These are phyloP conservation scores for Lipomyces yamadae DNA, from an alignment of 805 yeast species.

Conservation along the genomic window DNA sequence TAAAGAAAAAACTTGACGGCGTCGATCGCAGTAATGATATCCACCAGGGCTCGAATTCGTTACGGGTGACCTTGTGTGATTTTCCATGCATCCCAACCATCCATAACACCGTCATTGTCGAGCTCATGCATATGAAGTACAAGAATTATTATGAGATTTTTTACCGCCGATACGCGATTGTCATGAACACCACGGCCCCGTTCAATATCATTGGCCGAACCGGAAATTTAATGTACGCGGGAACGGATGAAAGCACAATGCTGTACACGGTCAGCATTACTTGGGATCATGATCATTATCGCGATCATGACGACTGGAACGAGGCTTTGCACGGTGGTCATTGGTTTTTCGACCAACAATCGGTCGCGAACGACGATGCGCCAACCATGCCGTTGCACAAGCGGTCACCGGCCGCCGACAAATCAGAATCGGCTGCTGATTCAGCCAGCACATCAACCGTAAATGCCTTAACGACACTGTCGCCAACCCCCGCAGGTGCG, in stretches of 20 bases:
- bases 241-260: conserved; percentile 20
- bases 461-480: too few relatives aligned
- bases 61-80: conserved; percentile 32
- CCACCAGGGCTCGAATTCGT: conserved; percentile 30
- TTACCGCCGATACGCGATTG: conserved; percentile 24
- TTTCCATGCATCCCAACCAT: conserved; percentile 34
- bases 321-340: conserved; percentile 26
- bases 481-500: too few relatives aligned
- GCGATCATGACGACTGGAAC: conserved; percentile 23
- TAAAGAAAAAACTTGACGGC: background rate
- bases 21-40: conserved; percentile 10
- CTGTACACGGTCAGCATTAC: conserved; percentile 25
- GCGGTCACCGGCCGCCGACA: too few relatives aligned
- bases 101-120: conserved; percentile 30
- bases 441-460: too few relatives aligned
- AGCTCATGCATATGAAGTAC: conserved; percentile 27
- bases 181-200: conserved; percentile 34
- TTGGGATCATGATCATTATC: conserved; percentile 21
- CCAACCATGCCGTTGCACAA: too few relatives aligned
- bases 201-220: conserved; percentile 32
- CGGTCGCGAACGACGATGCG: too few relatives aligned
- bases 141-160: conserved; percentile 15
- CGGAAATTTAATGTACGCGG: conserved; percentile 23
- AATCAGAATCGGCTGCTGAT: too few relatives aligned
- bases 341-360: background rate